Base-by-base conservation (phyloP, 2,329 filamentous ascomycete genomes). In the Microsporum ferrugineum region DNA sequence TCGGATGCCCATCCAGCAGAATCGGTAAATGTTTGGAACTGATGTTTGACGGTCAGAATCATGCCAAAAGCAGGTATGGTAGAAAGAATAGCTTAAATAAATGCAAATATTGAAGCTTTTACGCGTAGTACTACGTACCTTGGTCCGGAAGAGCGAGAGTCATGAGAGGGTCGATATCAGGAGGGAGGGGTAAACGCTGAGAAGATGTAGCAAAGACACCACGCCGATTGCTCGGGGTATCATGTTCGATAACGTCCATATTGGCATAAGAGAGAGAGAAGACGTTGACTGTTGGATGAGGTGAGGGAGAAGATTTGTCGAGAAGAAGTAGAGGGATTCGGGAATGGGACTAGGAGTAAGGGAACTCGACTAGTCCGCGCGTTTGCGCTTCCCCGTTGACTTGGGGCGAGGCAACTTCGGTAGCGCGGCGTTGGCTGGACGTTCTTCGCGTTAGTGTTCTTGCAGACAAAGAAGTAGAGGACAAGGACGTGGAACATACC, bases 1-100 rank as follows among this genome's bases (percentile, higher is more conserved):
- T 64, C 88, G 88, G 31, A 99, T 77, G 3, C 91, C 87, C 66
- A 91, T 86, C 41, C 95, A 81, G 64, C 90, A 95, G 49, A 91
- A 86, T 57, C 92, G 87, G 70, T 96, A 97, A 65, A 96, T 96
- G 70, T 95, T 69, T 65, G 71, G 70, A 65, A 73, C 76, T 64
- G 23, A 47, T 43, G 2, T 10, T 38, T 60, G 33, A 41, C 5
- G 12, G 58, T 62, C 47, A 62, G 59, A 27, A 59, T 33, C 10
- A 33, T 12, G 8, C 45, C 3, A 31, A 27, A 6, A 47, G 17
- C 17, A 23, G 17, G 17, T 23, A 23, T 1, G 17, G 17, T 23
- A 23, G 17, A 23, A 23, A 23, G 1, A 23, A 23, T 23, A 23
- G 17, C 17, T 23, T 23, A 23, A 23, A 23, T 23, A 23, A 23